Percentiles rank a stretch among this genome's conserved stretches.
phyloP scores from a whole-genome alignment of 495 filamentous ascomycete genomes.

The Chaetomium cochliodes region DNA sequence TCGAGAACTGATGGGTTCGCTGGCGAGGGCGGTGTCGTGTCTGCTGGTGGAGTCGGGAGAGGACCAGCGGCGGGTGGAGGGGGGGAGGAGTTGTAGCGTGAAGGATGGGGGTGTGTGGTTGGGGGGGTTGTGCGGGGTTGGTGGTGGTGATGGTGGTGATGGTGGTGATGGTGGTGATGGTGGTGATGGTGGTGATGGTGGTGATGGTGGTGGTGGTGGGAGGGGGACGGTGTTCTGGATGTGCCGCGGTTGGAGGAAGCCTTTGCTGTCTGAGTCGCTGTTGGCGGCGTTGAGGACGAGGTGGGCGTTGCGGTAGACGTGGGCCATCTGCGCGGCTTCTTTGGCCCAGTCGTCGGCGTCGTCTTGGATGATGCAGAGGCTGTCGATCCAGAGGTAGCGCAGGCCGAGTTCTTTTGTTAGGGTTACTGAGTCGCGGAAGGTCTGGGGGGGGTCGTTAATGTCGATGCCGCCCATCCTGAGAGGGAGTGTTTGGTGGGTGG shows the following conservation, averaged over 20 bases:
- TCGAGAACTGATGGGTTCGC: slow-evolving; percentile 33
- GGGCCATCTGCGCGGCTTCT: slow-evolving; percentile 42
- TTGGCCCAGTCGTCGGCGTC: slow-evolving; percentile 36
- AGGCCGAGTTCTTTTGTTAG: slow-evolving; percentile 31
- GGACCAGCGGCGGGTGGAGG: neutral
- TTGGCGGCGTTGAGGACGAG: slow-evolving; percentile 29
- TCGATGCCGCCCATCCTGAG: slow-evolving; percentile 24
- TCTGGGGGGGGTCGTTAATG: slow-evolving; percentile 25
- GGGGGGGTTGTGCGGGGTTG: neutral
- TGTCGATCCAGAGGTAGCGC: slow-evolving; percentile 49
- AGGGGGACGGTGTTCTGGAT: slow-evolving; percentile 12
- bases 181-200: slow-evolving; percentile 4
- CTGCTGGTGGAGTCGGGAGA: neutral
- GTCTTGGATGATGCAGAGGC: slow-evolving; percentile 48
- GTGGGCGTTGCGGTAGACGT: slow-evolving; percentile 42
- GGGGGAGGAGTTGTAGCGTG: slow-evolving; percentile 22
- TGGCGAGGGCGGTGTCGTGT: neutral
- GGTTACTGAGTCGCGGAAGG: slow-evolving; percentile 28
- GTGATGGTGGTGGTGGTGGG: neutral
- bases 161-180: slow-evolving; percentile 9
- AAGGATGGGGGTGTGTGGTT: neutral
- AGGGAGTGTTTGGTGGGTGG: slow-evolving; percentile 15
- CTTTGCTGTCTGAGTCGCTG: slow-evolving; percentile 16
- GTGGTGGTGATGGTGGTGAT: slow-evolving; percentile 3
- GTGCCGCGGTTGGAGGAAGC: slow-evolving; percentile 24